A percentile compares a stretch with the other conserved stretches of the same genome.
Conservation (phyloP, 176 grass and related monocot species). For the Avena atlantica region DNA sequence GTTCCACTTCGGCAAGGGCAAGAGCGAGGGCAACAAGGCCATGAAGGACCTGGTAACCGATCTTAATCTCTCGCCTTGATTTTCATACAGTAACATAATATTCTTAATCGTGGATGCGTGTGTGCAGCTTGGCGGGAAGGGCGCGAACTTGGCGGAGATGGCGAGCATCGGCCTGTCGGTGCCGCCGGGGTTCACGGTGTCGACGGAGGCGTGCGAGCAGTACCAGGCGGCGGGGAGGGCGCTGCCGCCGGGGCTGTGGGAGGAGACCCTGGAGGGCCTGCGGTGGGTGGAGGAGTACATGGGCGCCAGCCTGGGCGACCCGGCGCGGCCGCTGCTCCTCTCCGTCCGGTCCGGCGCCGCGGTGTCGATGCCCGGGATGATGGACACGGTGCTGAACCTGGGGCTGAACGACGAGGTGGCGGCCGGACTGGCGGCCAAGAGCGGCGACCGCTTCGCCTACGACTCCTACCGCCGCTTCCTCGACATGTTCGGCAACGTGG, state of each 20-base stretch:
- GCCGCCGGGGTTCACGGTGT: conserved; percentile 96
- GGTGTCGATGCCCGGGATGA: conserved; percentile 99
- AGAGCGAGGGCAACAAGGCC: conserved; percentile 91
- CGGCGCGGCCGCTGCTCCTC: conserved; percentile 78
- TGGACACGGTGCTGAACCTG: conserved; percentile 99
- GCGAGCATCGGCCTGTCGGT: conserved; percentile 97
- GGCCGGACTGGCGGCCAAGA: conserved; percentile 72
- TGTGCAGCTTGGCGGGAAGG: conserved; percentile 84
- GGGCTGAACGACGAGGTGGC: conserved; percentile 95
- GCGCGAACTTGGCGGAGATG: conserved; percentile 99
- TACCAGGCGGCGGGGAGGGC: conserved; percentile 67
- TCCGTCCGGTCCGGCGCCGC: conserved; percentile 98
- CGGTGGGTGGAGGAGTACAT: conserved; percentile 80
- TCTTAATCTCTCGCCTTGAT: too few species aligned
- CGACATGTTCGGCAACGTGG: conserved; percentile 99
- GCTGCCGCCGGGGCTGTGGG: conserved; percentile 81
- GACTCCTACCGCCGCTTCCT: conserved; percentile 96
- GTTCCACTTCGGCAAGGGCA: conserved; percentile 98
- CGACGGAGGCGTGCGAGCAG: conserved; percentile 93
- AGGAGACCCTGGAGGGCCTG: conserved; percentile 82
- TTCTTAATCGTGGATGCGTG: background rate
- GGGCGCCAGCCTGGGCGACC: conserved; percentile 74
- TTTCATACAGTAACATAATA: too few species aligned
- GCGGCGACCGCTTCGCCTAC: conserved; percentile 93
- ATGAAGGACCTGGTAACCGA: conserved; percentile 90